Evolutionary conservation across 169 alveolate species (phyloP), one percentile per base, ranked within the genome.

Genomic region (Cryptosporidium viatorum): DNA sequence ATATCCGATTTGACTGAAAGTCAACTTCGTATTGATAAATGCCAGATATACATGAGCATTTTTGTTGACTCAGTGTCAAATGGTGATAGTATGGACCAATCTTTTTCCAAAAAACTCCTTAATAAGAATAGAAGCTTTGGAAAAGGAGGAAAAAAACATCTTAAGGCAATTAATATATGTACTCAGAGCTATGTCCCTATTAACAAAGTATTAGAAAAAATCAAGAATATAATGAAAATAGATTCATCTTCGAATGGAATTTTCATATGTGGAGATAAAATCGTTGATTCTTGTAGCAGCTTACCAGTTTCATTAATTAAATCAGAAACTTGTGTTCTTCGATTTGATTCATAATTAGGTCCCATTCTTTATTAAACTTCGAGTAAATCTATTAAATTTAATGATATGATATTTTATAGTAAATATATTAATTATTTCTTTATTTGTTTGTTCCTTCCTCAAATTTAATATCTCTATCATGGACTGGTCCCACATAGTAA

Each of bases 231-330:
- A 16, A 9, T 80, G 73, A 41, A 29, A 9, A 31, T 80, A 16
- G 52, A 37, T 62, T 16, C 21, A 21, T 1, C 5, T n/a, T 31
- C 8, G 12, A 23, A 80, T 8, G 37, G 18, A 5, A 41, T 80
- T 12, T 80, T 80, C 37, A 80, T 80, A 37, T 80, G 89, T 31
- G 89, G 89, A 12, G 89, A 80, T 9, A 45, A 59, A 65, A 62
- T 80, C 9, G 48, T 80, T 14, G 67, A 80, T 31, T 26, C 89
- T n/a, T 5, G 23, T 26, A 62, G 65, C 52, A 70, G 62, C 14
- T 16, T 80, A 31, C 80, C 89, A 43, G 52, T 80, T 39, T 37
- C 89, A 23, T 14, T 7, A 23, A 37, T 80, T 23, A 67, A 37
- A 18, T 62, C 74, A 37, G 51, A 29, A 31, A 33, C 35, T 23